Evolutionary conservation across 192 early-diverging fungal genomes (phyloP), one percentile per base, ranked within the genome.

Genomic region (Coemansia furcata): DNA sequence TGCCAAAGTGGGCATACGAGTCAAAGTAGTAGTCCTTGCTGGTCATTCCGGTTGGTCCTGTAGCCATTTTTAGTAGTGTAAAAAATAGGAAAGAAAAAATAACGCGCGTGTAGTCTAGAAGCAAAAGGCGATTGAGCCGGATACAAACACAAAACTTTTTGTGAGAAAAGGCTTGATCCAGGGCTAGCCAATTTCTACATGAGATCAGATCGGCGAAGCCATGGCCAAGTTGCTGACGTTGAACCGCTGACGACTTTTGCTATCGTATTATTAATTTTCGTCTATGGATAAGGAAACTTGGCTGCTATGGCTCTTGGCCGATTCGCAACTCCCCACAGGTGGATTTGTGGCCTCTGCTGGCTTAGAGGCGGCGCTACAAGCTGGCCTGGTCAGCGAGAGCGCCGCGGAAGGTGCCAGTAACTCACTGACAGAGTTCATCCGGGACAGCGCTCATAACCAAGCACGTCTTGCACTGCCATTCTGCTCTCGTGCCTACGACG

Each of bases 11-110:
- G 21, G 97, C 93, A 85, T 98, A 99, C 44, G 95, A 98, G 86
- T 99, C 94, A 88, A 98, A 99, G 89, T 99, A 99, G 79, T 98
- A 98, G 83, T 95, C 87, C 76, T 83, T 83, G 80, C 76, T 78
- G 44, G 80, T 83, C 69, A 77, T 67, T 38, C 69, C 74, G 32
- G 64, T 38, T 12, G 38, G 68, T 54, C 68, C 61, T 30, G 67
- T 35, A 9, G 66, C 65, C 65, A 71, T 74, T 52, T 44, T 39
- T 44, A 9, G 35, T 39, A 29, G 35, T 40, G 32, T 23, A 50
- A 40, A 73, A 59, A 63, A 50, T 43, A 39, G 39, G 4, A 11
- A 67, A n/a, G 17, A 38, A 39, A 60, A 58, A 47, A 49, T 23
- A 33, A 52, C 44, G 21, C 21, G 36, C n/a, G 67, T 39, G n/a